Conservation (phyloP, 75 land plant species). For the Larix kaempferi region DNA sequence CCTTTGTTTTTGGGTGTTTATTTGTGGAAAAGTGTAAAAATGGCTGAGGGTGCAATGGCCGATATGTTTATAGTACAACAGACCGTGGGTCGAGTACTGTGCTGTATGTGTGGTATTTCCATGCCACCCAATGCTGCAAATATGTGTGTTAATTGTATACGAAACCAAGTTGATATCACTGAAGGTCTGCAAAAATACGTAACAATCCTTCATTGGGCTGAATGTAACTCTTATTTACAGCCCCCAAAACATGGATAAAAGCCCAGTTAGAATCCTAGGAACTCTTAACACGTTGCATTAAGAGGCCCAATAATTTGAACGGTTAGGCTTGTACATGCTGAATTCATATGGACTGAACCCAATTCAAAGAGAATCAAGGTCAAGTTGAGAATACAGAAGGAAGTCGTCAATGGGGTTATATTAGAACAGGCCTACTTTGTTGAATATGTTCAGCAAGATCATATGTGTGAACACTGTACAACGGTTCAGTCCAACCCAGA, state of each 20-base stretch:
- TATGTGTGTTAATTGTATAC: slow-evolving; percentile 72
- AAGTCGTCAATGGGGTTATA: slow-evolving; percentile 64
- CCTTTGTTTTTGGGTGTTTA: neutral
- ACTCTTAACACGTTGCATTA: slow-evolving; percentile 60
- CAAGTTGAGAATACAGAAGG: slow-evolving; percentile 58
- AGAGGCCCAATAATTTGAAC: slow-evolving; percentile 49
- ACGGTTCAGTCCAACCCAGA: slow-evolving; percentile 67
- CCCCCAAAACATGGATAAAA: slow-evolving; percentile 67
- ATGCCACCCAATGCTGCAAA: slow-evolving; percentile 78
- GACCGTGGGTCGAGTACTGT: slow-evolving; percentile 65
- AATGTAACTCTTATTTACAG: slow-evolving; percentile 55
- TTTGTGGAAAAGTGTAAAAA: neutral
- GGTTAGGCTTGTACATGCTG: slow-evolving; percentile 59
- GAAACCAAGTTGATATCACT: slow-evolving; percentile 73
- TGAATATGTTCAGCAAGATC: slow-evolving; percentile 58
- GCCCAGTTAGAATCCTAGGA: slow-evolving; percentile 60
- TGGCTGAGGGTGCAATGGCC: neutral
- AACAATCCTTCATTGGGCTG: slow-evolving; percentile 50
- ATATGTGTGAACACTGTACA: slow-evolving; percentile 64
- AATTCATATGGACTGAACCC: slow-evolving; percentile 76
- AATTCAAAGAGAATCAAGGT: slow-evolving; percentile 75
- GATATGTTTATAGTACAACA: slow-evolving; percentile 62
- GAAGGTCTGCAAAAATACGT: slow-evolving; percentile 66
- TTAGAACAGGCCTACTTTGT: slow-evolving; percentile 66
- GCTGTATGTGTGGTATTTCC: slow-evolving; percentile 71